Base-by-base conservation (phyloP, 768 basidiomycete species). In the Paxillus ammoniavirescens region DNA sequence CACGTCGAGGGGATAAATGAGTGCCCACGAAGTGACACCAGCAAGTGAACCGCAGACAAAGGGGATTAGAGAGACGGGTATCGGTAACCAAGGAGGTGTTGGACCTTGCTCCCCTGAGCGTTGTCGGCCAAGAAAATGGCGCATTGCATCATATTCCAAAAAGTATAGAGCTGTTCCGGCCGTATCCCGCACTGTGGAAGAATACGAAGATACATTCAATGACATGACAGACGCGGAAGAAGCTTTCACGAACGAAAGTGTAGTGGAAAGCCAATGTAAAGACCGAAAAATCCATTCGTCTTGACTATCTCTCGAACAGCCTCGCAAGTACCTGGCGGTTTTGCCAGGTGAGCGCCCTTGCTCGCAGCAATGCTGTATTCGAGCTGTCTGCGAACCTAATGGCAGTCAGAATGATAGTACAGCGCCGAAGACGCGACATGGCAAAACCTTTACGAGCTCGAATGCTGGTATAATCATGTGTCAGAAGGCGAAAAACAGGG, bases 1-100 rank as follows among this genome's bases (percentile, higher is more conserved):
- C 89, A 96, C 93, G 67, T 96, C 93, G 49, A 96, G 79, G 12
- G 94, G 94, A 77, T 98, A 98, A 54, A 98, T 95, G 30, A 91
- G 68, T 43, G 89, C 89, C 91, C 91, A 93, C 42, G 88, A 89
- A 44, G 86, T 84, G 40, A 97, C 93, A 53, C 94, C 94, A 49
- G 95, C 86, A 45, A 95, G 65, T 41, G 91, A 93, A 47, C 94
- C 94, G 65, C 93, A 96, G 31, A 94, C 69, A 70, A 98, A 97
- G 26, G 94, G 94, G 49, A 96, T 85, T 28, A 94, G 67, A 36
- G 89, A 87, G 23, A 76, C 61, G 64, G 82, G 86, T 61, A 95
- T 84, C 6, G 93, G 94, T 52, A 94, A 71, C 92, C 93, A 95
- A 7, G 82, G 59, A n/a, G 93, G 91, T 2, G 87, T 85, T 52